Conservation (phyloP, 2,329 filamentous ascomycete species). For the Alternaria gansuensis region DNA sequence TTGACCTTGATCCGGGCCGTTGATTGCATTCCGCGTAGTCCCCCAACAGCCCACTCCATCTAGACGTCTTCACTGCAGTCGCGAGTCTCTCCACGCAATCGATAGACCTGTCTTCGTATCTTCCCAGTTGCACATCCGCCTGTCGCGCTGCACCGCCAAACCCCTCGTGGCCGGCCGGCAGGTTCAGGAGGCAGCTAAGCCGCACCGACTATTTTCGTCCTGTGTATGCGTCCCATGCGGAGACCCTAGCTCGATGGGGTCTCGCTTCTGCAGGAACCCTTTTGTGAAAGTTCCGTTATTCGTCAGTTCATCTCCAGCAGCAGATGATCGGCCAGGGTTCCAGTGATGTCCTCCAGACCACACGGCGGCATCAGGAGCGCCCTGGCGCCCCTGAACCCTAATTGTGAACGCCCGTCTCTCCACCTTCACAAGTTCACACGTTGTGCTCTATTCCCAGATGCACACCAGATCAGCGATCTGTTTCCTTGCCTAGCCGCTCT, state of each 20-base stretch:
- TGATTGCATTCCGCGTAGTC: conserved; percentile 21
- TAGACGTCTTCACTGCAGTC: conserved; percentile 1
- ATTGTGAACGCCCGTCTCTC: conserved; percentile 1
- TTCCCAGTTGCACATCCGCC: conserved; percentile 20
- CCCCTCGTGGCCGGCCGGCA: conserved; percentile 11
- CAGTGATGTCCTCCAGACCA: conserved; percentile 24
- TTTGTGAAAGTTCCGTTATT: conserved; percentile 26
- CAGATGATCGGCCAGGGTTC: conserved; percentile 33
- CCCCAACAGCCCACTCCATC: background rate
- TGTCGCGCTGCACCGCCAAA: conserved; percentile 15
- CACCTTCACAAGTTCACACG: background rate
- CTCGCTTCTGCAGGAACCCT: conserved; percentile 38
- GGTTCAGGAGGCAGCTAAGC: conserved; percentile 31
- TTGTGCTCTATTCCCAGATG: background rate
- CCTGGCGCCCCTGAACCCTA: conserved; percentile 34
- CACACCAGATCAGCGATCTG: background rate
- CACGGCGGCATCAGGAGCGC: conserved; percentile 29
- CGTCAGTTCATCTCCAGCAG: conserved; percentile 19
- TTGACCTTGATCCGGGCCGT: conserved; percentile 31
- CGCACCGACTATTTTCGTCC: conserved; percentile 35
- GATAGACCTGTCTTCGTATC: conserved; percentile 21
- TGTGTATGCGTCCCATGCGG: conserved; percentile 13
- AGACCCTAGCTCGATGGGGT: conserved; percentile 13
- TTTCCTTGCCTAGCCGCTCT: background rate
- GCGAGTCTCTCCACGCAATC: conserved; percentile 14